Evolutionary conservation across 1,284 basidiomycete species (phyloP).

Genomic region (Pseudozyma hubeiensis): DNA sequence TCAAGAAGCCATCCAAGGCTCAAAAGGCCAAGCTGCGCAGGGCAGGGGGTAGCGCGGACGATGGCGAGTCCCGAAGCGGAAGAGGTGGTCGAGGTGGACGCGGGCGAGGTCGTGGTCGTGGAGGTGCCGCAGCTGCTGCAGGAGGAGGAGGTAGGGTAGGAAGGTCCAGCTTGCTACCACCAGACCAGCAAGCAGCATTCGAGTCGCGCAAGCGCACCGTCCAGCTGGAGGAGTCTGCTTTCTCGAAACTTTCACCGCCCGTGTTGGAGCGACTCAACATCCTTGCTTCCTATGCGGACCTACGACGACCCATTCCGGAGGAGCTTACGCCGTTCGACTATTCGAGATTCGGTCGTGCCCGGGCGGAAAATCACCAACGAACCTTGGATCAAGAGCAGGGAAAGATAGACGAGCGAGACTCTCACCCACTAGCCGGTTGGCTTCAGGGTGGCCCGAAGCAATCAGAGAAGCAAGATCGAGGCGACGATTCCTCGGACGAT

Average conservation of each 20-base stretch:
- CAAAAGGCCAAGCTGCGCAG: conserved; percentile 43
- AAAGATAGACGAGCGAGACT: conserved; percentile 12
- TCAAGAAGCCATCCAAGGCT: conserved; percentile 51
- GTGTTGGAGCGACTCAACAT: conserved; percentile 55
- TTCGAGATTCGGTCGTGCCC: conserved; percentile 39
- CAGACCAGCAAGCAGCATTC: conserved; percentile 40
- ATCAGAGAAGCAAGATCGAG: neutral
- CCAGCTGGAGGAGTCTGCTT: conserved; percentile 51
- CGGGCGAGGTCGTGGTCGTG: conserved; percentile 18
- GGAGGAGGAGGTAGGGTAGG: conserved; percentile 19
- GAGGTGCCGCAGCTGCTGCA: conserved; percentile 10
- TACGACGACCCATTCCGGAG: conserved; percentile 37
- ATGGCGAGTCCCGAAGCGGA: conserved; percentile 14
- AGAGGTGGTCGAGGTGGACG: conserved; percentile 14
- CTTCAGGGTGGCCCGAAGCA: conserved; percentile 4
- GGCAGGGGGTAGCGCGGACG: conserved; percentile 18
- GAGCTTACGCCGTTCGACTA: conserved; percentile 36
- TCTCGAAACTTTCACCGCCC: conserved; percentile 51
- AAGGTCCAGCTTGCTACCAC: conserved; percentile 30
- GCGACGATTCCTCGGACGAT: conserved; percentile 7
- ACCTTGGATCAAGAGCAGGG: conserved; percentile 17
- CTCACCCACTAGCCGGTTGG: conserved; percentile 36
- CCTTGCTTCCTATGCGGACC: conserved; percentile 45
- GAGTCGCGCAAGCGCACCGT: conserved; percentile 40
- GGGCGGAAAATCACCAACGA: conserved; percentile 34